Evolutionary conservation across 2,329 filamentous ascomycete genomes (phyloP).

Genomic region (Colletotrichum zoysiae): DNA sequence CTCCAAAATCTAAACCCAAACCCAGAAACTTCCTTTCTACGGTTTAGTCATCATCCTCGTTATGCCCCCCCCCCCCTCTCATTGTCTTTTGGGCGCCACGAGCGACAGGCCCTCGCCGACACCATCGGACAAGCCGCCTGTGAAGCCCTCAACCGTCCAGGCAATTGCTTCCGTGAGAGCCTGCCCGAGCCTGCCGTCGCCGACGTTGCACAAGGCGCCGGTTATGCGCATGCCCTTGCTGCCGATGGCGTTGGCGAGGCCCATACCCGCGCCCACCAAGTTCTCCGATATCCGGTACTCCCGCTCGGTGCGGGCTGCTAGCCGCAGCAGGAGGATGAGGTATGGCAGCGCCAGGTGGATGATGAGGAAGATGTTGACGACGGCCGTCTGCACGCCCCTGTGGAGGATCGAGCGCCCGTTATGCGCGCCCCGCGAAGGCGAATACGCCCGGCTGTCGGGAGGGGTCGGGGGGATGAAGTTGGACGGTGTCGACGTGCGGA

Average conservation of each 20-base stretch:
- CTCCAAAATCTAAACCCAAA: constrained; percentile 26
- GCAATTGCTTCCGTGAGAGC: constrained; percentile 65
- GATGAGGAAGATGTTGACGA: constrained; percentile 70
- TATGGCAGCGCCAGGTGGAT: constrained; percentile 73
- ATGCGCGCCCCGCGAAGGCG: constrained; percentile 44
- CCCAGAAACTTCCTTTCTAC: constrained; percentile 8
- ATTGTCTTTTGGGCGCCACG: constrained; percentile 37
- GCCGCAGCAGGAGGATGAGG: constrained; percentile 64
- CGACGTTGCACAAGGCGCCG: constrained; percentile 68
- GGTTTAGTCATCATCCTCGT: neutral
- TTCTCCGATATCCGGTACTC: constrained; percentile 74
- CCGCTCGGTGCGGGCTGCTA: constrained; percentile 73
- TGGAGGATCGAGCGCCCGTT: constrained; percentile 65
- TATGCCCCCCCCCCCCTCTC: neutral
- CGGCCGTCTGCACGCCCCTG: constrained; percentile 65
- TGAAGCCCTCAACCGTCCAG: constrained; percentile 74
- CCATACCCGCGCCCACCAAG: constrained; percentile 64
- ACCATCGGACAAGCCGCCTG: constrained; percentile 76
- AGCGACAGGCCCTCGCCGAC: constrained; percentile 55
- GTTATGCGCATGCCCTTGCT: constrained; percentile 64
- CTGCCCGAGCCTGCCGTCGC: constrained; percentile 74
- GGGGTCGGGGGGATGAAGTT: constrained; percentile 41
- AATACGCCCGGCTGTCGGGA: constrained; percentile 44
- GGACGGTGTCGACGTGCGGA: constrained; percentile 64
- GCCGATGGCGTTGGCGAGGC: constrained; percentile 66